phyloP scores from a whole-genome alignment of 768 basidiomycete genomes.

The Cyathus striatus region DNA sequence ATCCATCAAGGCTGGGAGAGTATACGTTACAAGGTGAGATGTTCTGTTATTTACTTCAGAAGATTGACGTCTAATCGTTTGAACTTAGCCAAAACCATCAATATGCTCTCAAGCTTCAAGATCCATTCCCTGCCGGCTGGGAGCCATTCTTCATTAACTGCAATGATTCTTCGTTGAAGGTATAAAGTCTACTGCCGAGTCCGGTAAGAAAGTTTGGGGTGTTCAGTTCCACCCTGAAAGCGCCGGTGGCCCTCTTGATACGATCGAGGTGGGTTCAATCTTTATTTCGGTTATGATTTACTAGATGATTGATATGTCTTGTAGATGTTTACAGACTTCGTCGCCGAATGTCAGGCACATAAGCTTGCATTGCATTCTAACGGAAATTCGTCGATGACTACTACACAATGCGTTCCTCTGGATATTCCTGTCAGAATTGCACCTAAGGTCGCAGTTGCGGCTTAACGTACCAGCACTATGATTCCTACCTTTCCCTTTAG shows the following conservation, averaged over 20 bases:
- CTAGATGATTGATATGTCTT: too few relatives aligned
- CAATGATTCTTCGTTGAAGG: constrained; percentile 98
- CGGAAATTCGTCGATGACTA: constrained; percentile 6
- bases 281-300: too few relatives aligned
- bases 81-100: constrained; percentile 86
- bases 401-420: constrained; percentile 16
- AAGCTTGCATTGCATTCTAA: constrained; percentile 25
- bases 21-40: constrained; percentile 89
- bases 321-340: constrained; percentile 93
- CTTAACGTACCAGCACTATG: constrained; percentile 3
- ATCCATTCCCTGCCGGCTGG: constrained; percentile 96
- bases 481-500: not conserved
- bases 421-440: constrained; percentile 15
- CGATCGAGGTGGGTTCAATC: constrained; percentile 79
- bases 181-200: constrained; percentile 88
- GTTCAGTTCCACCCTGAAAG: constrained; percentile 99
- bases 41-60: not conserved
- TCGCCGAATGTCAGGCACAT: constrained; percentile 69
- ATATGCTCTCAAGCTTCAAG: constrained; percentile 90
- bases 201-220: constrained; percentile 92
- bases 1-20: constrained; percentile 91
- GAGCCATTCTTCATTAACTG: constrained; percentile 99
- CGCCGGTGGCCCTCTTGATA: constrained; percentile 96
- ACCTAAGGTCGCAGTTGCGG: constrained; percentile 8
- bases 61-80: constrained; percentile 3